Percentiles rank a stretch among this genome's conserved stretches.
These are phyloP conservation scores for Termitomyces sp. DNA, from an alignment of 768 basidiomycete genomes.

Conservation along the genomic window DNA sequence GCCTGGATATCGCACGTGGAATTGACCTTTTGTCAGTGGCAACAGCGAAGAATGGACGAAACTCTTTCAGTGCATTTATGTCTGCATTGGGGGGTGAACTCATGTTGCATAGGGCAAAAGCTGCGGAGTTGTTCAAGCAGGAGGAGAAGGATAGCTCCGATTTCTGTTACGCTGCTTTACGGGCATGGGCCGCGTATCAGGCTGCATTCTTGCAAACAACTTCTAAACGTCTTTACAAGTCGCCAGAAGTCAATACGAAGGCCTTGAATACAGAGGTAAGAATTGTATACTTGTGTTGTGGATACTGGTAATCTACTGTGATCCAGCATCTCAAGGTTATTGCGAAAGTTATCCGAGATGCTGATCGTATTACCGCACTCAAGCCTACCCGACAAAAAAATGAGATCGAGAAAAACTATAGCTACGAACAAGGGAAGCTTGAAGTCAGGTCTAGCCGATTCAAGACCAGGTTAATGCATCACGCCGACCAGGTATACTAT, in stretches of 20 bases:
- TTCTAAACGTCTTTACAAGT: slow-evolving; percentile 1
- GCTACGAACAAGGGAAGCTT: slow-evolving; percentile 21
- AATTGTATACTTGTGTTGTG: neutral
- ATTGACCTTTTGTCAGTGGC: slow-evolving; percentile 36
- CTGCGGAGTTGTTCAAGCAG: slow-evolving; percentile 23
- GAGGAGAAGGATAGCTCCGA: slow-evolving; percentile 16
- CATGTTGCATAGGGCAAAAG: slow-evolving; percentile 19
- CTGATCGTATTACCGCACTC: slow-evolving; percentile 27
- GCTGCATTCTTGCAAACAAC: slow-evolving; percentile 22
- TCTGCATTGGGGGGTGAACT: slow-evolving; percentile 30
- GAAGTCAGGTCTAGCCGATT: slow-evolving; percentile 34
- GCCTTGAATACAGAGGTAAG: slow-evolving; percentile 22
- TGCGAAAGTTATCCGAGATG: slow-evolving; percentile 31
- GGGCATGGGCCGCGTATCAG: slow-evolving; percentile 40
- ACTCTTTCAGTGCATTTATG: slow-evolving; percentile 28
- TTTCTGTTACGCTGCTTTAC: slow-evolving; percentile 23
- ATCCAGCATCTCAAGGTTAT: slow-evolving; percentile 32
- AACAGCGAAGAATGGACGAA: slow-evolving; percentile 14
- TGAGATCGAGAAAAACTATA: slow-evolving; percentile 30
- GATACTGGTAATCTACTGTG: neutral
- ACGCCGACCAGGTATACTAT: slow-evolving; percentile 20
- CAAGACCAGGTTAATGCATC: slow-evolving; percentile 32
- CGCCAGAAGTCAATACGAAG: slow-evolving; percentile 20
- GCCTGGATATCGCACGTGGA: slow-evolving; percentile 24
- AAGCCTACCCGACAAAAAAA: slow-evolving; percentile 44